Conservation (phyloP, 495 filamentous ascomycete genomes). For the Annulohypoxylon bovei region DNA sequence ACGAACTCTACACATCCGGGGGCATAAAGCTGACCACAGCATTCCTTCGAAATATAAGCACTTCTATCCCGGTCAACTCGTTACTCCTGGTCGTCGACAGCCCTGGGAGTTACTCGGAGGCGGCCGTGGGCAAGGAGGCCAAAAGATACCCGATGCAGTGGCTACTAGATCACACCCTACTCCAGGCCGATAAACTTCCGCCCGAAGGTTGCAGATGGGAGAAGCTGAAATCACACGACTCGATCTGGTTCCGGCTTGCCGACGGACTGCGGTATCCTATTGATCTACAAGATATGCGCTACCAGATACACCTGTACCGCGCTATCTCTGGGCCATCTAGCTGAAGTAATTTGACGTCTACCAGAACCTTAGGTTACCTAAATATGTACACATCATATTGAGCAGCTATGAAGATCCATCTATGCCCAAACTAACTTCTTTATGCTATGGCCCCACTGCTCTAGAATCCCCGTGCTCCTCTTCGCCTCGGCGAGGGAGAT, state of each 20-base stretch:
- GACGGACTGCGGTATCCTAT: conserved; percentile 80
- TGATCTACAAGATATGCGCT: conserved; percentile 90
- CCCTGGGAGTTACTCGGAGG: conserved; percentile 88
- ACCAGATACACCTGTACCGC: conserved; percentile 84
- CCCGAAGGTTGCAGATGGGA: conserved; percentile 66
- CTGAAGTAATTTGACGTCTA: conserved; percentile 5
- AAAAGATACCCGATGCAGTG: conserved; percentile 93
- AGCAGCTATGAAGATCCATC: not conserved
- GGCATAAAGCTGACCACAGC: conserved; percentile 77
- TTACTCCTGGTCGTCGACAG: conserved; percentile 90
- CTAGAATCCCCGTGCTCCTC: conserved; percentile 85
- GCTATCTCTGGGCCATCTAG: conserved; percentile 20
- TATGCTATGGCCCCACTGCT: conserved; percentile 84
- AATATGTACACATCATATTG: not conserved
- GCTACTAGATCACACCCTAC: conserved; percentile 84
- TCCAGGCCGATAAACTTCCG: conserved; percentile 49
- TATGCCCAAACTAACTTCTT: conserved; percentile 91
- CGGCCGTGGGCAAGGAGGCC: conserved; percentile 67
- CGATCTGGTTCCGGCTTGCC: conserved; percentile 83
- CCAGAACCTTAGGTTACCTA: not conserved
- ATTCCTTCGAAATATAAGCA: conserved; percentile 74
- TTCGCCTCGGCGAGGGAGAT: conserved; percentile 84
- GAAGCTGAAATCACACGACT: conserved; percentile 75
- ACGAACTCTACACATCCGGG: conserved; percentile 84
- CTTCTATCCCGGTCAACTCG: conserved; percentile 63